Evolutionary conservation across 1,284 basidiomycete species (phyloP), one percentile per base, ranked within the genome.

Genomic region (Sanghuangporus weigelae): DNA sequence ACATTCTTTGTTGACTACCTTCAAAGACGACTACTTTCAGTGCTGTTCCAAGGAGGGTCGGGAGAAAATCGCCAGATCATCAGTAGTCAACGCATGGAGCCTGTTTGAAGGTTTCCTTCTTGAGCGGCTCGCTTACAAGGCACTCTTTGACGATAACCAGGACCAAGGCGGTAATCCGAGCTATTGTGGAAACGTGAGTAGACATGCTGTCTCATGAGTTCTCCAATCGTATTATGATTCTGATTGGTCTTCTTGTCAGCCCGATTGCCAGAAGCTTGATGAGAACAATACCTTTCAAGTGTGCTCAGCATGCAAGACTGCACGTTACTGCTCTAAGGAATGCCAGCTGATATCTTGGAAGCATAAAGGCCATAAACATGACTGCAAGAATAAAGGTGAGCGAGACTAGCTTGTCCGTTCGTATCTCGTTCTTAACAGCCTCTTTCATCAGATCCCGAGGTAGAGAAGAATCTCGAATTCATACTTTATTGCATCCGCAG

Each of bases 331-430:
- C 36, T 62, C 60, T 16, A 54, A 46, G 16, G 39, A 62, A 21
- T 62, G 60, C 48, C 60, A 62, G 16, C n/a, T 57, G 12, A 23
- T 40, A n/a, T 35, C 21, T n/a, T 62, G 60, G 60, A 56, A 56
- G 55, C 19, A 21, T 19, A 50, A 49, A 23, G 53, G 53, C 6
- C 60, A 62, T 36, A 62, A 62, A 19, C 16, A 55, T 19, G 23
- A 53, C 26, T 60, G 59, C 35, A 60, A 60, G 14, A 40, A 60
- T n/a, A 40, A 40, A 42, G 59, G 51, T 40, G 49, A 35, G 10
- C 44, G 26, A 21, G 42, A 21, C 39, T 38, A 12, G 19, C 23
- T n/a, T 26, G 16, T 40, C 11, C 14, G 2, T n/a, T 19, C 7
- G 21, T 26, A n/a, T 10, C 11, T 36, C n/a, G 23, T 10, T 36